Conservation (phyloP, 495 filamentous ascomycete genomes). For the Annulohypoxylon maeteangense region DNA sequence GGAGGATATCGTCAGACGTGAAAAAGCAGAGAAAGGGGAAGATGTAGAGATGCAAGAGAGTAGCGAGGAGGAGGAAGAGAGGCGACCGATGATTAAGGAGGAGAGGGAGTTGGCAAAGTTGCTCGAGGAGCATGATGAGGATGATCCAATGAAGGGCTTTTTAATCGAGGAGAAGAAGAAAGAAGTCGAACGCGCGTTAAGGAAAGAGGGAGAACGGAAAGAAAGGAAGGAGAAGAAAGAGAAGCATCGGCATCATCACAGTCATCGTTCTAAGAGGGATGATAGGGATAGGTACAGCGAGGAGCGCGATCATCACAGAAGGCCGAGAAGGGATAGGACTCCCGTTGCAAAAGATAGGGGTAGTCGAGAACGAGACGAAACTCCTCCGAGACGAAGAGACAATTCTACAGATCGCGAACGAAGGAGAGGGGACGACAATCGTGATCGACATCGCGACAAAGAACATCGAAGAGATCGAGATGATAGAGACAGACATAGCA, state of each 20-base stretch:
- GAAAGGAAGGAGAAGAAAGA: constrained; percentile 53
- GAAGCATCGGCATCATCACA: constrained; percentile 66
- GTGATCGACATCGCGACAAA: constrained; percentile 41
- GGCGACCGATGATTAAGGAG: constrained; percentile 61
- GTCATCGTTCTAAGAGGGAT: constrained; percentile 51
- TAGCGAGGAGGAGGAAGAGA: constrained; percentile 52
- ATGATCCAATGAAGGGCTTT: constrained; percentile 97
- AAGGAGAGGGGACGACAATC: constrained; percentile 40
- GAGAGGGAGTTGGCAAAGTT: constrained; percentile 82
- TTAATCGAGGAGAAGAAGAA: constrained; percentile 89
- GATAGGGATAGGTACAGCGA: constrained; percentile 24
- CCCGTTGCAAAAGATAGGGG: constrained; percentile 28
- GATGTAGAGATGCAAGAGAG: constrained; percentile 54
- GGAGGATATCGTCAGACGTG: constrained; percentile 56
- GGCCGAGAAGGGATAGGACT: constrained; percentile 35
- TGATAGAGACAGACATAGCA: constrained; percentile 42
- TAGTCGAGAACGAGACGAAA: constrained; percentile 42
- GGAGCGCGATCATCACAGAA: constrained; percentile 41
- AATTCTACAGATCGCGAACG: constrained; percentile 48
- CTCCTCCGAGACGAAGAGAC: constrained; percentile 43
- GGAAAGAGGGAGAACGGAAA: constrained; percentile 57
- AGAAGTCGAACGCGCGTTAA: constrained; percentile 77
- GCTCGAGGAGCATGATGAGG: constrained; percentile 85
- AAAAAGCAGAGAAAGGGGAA: constrained; percentile 46
- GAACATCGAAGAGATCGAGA: constrained; percentile 45